Conservation (phyloP, 345 rosid genomes). For the Zanthoxylum bungeanum region DNA sequence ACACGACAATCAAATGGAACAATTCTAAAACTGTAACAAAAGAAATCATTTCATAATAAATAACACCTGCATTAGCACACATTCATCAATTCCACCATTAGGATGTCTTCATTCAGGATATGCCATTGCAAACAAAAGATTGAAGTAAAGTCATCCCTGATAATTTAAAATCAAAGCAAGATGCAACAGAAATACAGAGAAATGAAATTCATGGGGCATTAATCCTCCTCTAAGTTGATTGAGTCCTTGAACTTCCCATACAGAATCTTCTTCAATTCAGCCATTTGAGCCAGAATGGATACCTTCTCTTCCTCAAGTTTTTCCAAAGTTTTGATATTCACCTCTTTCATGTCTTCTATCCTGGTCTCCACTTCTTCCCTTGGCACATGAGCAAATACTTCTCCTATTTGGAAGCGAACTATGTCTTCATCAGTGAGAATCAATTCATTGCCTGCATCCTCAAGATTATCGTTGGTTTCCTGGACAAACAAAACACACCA, state of each 20-base stretch:
- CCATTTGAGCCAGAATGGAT: slow-evolving; percentile 59
- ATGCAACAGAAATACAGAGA: not conserved
- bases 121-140: not conserved
- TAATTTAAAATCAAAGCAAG: not conserved
- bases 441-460: slow-evolving; percentile 89
- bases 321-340: slow-evolving; percentile 54
- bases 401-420: slow-evolving; percentile 82
- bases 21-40: not conserved
- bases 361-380: slow-evolving; percentile 83
- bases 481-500: slow-evolving; percentile 19
- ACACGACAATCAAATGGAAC: not conserved
- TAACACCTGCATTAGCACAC: not conserved
- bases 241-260: slow-evolving; percentile 89
- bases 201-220: not conserved
- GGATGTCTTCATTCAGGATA: not conserved
- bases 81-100: not conserved
- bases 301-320: slow-evolving; percentile 76
- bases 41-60: not conserved
- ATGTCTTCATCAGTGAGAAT: slow-evolving; percentile 91
- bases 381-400: slow-evolving; percentile 84
- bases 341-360: slow-evolving; percentile 79
- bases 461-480: slow-evolving; percentile 87
- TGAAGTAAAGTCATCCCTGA: not conserved
- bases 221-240: slow-evolving; percentile 94
- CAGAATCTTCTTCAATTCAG: slow-evolving; percentile 74